Conservation (phyloP, 163 green algal species). For the Scenedesmus sp. region DNA sequence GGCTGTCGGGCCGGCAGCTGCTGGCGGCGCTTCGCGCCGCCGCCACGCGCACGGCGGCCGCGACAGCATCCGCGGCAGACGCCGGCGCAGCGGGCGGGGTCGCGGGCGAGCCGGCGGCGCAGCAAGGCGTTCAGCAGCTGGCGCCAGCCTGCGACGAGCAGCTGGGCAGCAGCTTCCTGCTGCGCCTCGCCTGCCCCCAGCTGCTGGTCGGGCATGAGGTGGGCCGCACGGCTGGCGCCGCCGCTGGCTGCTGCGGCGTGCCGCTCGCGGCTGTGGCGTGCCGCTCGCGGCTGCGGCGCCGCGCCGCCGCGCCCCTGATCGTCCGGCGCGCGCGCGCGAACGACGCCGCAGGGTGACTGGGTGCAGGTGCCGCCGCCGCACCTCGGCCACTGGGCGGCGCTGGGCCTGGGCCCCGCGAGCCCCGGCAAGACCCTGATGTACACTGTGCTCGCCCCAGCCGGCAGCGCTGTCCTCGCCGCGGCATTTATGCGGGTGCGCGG, state of each 20-base stretch:
- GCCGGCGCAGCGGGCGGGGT: too few species aligned
- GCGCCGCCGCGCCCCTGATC: too few species aligned
- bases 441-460: not conserved
- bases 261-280: too few species aligned
- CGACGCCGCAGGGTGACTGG: not conserved
- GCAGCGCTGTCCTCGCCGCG: not conserved
- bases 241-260: too few species aligned
- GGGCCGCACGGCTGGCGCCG: too few species aligned
- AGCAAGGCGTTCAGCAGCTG: slow-evolving; percentile 1
- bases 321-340: too few species aligned
- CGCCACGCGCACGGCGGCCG: slow-evolving; percentile 1
- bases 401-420: slow-evolving; percentile 12
- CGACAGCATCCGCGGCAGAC: too few species aligned
- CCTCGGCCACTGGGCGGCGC: slow-evolving; percentile 7
- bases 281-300: too few species aligned
- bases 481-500: slow-evolving; percentile 18
- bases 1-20: slow-evolving; percentile 19
- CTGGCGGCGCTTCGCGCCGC: slow-evolving; percentile 1
- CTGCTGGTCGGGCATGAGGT: slow-evolving; percentile 33
- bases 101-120: too few species aligned
- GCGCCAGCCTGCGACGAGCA: not conserved
- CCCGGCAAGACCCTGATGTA: slow-evolving; percentile 14
- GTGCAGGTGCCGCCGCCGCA: slow-evolving; percentile 22
- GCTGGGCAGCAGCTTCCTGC: slow-evolving; percentile 1
- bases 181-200: slow-evolving; percentile 9